Evolutionary conservation across 2,329 filamentous ascomycete species (phyloP), one percentile per base, ranked within the genome.

Genomic region (Aspergillus arachidicola): DNA sequence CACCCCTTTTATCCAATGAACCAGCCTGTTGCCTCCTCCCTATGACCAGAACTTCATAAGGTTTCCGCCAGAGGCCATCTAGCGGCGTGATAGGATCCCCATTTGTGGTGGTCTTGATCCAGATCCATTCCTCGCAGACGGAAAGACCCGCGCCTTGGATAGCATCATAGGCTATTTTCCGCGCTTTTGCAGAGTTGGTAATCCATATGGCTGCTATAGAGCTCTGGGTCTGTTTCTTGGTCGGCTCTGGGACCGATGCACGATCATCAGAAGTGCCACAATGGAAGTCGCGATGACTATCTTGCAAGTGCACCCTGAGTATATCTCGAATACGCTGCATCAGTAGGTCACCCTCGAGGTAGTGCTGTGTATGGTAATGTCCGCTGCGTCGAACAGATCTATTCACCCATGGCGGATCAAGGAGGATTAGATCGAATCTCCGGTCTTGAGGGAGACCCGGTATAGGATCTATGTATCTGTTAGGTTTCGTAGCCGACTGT

Each of bases 351-450:
- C 74, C 71, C n/a, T 73, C 74, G 9, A 66, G 66, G 53, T 75
- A 73, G 6, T 67, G 58, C 58, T 74, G 71, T 14, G 72, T 76
- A 14, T 77, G 71, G 73, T 87, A 85, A 66, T 83, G 78, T 23
- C 74, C 71, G 43, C 83, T 83, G 38, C 85, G 81, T 54, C 82
- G 82, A 26, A 85, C 87, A 12, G 86, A 89, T 28, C 82, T 78
- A 68, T 88, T 89, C 23, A 86, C 82, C 87, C 87, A 90, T 1
- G 87, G 87, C 4, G 87, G 87, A 69, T 90, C 87, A 45, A 89
- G 77, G 2, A 89, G 72, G 46, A 89, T 82, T 28, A 89, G 75
- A 68, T 88, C 81, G 72, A 89, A 89, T 58, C 79, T 79, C 43
- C 78, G 63, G 36, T 60, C 58, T 9, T 45, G 30, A 2, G 69